Conservation (phyloP, 1,139 yeast species). For the Protomyces gravidus region DNA sequence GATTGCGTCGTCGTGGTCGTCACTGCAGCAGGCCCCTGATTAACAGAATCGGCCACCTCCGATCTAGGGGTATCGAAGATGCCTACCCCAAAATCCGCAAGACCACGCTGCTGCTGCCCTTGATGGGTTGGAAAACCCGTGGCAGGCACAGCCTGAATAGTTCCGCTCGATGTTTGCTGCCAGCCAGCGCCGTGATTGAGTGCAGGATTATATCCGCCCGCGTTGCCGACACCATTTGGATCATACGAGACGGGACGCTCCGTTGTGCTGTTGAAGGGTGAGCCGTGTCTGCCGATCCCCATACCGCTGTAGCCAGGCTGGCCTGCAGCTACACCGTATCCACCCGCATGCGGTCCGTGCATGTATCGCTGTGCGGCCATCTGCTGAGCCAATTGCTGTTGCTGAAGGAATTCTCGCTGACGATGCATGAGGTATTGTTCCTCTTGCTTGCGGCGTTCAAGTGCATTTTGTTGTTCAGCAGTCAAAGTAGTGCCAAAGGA, state of each 20-base stretch:
- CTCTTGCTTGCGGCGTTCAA: constrained; percentile 33
- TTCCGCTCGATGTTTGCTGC: background rate
- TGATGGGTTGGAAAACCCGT: constrained; percentile 14
- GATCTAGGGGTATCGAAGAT: constrained; percentile 30
- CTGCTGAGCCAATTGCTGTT: constrained; percentile 32
- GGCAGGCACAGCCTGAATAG: constrained; percentile 3
- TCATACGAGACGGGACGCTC: constrained; percentile 16
- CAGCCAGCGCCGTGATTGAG: background rate
- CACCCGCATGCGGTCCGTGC: constrained; percentile 20
- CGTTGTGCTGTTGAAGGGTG: constrained; percentile 18
- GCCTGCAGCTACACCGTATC: background rate
- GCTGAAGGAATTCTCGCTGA: constrained; percentile 32
- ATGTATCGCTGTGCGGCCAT: constrained; percentile 23
- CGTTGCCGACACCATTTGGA: constrained; percentile 6
- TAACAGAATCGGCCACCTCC: constrained; percentile 28
- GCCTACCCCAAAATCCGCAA: constrained; percentile 30
- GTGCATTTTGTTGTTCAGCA: constrained; percentile 31
- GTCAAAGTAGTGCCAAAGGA: constrained; percentile 30
- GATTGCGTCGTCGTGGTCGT: background rate
- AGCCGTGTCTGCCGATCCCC: constrained; percentile 15
- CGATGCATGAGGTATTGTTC: constrained; percentile 32
- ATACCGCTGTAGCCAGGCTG: constrained; percentile 5
- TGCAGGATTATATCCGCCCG: background rate
- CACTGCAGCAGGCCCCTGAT: background rate
- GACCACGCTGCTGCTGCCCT: constrained; percentile 19